Evolutionary conservation across 495 filamentous ascomycete species (phyloP), one percentile per base, ranked within the genome.

Genomic region (Penicillium tannophilum): DNA sequence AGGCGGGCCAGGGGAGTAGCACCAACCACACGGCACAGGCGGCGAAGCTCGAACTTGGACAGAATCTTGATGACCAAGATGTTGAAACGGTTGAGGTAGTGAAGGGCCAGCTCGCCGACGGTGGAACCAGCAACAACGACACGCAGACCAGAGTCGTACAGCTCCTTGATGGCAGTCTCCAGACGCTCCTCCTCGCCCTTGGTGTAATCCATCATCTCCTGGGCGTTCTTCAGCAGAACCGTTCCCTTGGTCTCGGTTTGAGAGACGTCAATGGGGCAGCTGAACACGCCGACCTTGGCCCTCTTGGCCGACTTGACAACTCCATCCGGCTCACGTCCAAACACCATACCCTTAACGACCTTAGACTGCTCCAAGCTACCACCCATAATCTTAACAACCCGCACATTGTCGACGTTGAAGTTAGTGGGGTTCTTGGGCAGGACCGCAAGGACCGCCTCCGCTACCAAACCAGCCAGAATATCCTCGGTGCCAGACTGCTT

Each of bases 161-260:
- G 81, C 72, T 97, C 94, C 82, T 98, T 98, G 77, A 99, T 89
- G 53, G 86, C 83, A 31, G 84, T 78, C 77, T 98, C 95, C 26
- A 99, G 84, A 65, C 96, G 94, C 51, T 78, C 80, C 74, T 99
- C 95, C 75, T 99, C 95, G 28, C 94, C 95, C 78, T 94, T 96
- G 53, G 91, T 96, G 79, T 97, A 99, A 72, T 98, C 88, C 56
- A 97, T 79, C 91, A 99, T 97, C 76, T 99, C 95, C 79, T 97
- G 90, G 30, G 93, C 93, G 68, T 96, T 98, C 75, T 98, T 91
- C 60, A 99, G 71, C 39, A 99, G 79, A n/a, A 99, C 95, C 16
- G 95, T 99, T n/a, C 95, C 95, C 81, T 99, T 99, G 64, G 95
- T 99, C 77, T 99, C 95, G 28, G 95, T 99, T 82, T 97, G 92